Evolutionary conservation across 1,139 yeast genomes (phyloP).

Genomic region (Hyphopichia buzzinii): DNA sequence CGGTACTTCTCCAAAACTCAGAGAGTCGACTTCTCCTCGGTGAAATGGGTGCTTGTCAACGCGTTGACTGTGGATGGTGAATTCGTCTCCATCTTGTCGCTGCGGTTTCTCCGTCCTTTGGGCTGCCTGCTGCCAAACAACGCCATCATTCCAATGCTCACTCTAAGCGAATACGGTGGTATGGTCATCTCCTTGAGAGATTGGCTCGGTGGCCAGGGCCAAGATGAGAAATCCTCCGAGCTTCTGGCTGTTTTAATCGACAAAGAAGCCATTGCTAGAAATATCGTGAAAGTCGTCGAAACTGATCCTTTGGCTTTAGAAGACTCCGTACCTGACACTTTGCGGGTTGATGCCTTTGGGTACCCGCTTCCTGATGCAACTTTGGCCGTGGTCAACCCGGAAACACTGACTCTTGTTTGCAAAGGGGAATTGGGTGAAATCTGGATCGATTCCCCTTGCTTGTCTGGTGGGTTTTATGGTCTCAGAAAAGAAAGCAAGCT

Average conservation of each 20-base stretch:
- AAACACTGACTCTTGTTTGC: conserved; percentile 64
- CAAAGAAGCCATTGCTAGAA: conserved; percentile 75
- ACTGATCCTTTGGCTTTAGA: conserved; percentile 57
- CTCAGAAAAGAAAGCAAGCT: conserved; percentile 62
- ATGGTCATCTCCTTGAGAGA: conserved; percentile 90
- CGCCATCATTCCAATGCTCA: conserved; percentile 85
- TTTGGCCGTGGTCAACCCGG: conserved; percentile 91
- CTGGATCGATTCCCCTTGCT: conserved; percentile 90
- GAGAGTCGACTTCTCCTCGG: conserved; percentile 73
- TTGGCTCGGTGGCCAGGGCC: conserved; percentile 75
- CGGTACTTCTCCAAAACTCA: conserved; percentile 75
- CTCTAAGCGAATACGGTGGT: conserved; percentile 93
- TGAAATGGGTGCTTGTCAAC: conserved; percentile 87
- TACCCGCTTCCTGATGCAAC: conserved; percentile 94
- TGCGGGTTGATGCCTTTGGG: conserved; percentile 90
- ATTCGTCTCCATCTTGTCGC: conserved; percentile 85
- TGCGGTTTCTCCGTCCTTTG: conserved; percentile 85
- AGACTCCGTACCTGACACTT: conserved; percentile 47
- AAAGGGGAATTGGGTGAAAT: conserved; percentile 91
- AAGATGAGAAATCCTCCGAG: conserved; percentile 39
- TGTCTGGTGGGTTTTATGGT: conserved; percentile 88
- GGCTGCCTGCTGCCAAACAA: conserved; percentile 79
- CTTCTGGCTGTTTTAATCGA: conserved; percentile 76
- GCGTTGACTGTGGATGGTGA: conserved; percentile 94
- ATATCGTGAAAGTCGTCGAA: conserved; percentile 68